phyloP scores from a whole-genome alignment of 2,329 filamentous ascomycete genomes.

The Colletotrichum paranaense region DNA sequence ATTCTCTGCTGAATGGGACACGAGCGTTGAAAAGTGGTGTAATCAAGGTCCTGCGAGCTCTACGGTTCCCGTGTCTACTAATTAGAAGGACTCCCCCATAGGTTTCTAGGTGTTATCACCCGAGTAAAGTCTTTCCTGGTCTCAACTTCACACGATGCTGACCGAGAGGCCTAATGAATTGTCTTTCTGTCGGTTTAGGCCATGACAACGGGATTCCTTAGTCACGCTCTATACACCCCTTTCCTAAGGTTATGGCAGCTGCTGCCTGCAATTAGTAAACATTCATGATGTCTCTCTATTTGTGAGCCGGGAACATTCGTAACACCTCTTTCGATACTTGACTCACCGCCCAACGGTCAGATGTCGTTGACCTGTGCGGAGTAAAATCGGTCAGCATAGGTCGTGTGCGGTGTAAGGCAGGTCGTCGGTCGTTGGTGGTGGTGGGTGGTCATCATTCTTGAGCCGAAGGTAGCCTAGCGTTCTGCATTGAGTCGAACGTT shows the following conservation, averaged over 20 bases:
- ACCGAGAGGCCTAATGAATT: too few species aligned
- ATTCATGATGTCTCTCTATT: neutral
- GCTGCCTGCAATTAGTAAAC: too few species aligned
- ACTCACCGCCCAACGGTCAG: neutral
- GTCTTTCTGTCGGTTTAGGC: too few species aligned
- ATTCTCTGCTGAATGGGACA: neutral
- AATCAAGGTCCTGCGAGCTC: neutral
- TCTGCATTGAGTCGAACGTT: neutral
- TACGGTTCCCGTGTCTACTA: too few species aligned
- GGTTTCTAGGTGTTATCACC: too few species aligned
- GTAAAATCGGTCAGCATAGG: neutral
- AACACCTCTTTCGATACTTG: neutral
- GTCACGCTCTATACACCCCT: too few species aligned
- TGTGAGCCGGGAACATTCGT: too few species aligned
- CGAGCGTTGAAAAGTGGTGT: neutral
- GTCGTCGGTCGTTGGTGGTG: neutral
- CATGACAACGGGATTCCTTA: too few species aligned
- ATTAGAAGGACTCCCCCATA: too few species aligned
- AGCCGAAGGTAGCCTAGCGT: slow-evolving; percentile 26
- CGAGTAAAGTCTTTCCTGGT: too few species aligned
- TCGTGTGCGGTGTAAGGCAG: neutral
- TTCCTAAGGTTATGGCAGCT: too few species aligned
- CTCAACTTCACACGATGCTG: too few species aligned
- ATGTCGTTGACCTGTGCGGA: neutral
- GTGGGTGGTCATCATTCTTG: neutral